Evolutionary conservation across 257 asterid genomes (phyloP), one percentile per base, ranked within the genome.

Genomic region (Capsicum pubescens): DNA sequence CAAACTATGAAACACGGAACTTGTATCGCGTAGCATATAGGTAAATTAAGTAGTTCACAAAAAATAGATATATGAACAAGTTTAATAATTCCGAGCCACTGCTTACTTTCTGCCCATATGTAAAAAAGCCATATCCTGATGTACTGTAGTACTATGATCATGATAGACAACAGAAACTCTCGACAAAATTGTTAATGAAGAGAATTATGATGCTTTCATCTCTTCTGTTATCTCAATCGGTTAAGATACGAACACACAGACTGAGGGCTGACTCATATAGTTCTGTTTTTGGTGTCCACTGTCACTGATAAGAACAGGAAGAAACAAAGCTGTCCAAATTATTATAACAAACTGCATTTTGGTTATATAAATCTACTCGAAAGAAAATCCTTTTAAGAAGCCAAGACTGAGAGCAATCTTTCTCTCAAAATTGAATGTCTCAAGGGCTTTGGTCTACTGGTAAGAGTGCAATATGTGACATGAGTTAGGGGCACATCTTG

Each of bases 261-360:
- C 79, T 46, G 9, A 11, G 79, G 71, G 71, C 46, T 63, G 12
- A 44, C 57, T 9, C 36, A 46, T 70, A 9, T 68, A 48, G 59
- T 72, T 48, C n/a, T 72, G 12, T 72, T 72, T 48, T 72, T 19
- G 48, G 39, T 36, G 0, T 46, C 11, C 80, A 19, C n/a, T 0
- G 7, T 72, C 42, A 19, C 39, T 11, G 10, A 52, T 48, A 48
- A 72, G 79, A 9, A 69, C 17, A n/a, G 42, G 10, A 44, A 71
- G 57, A 71, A 71, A 17, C 58, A 44, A 71, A 71, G 8, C 32
- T 16, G 58, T 71, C 58, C 79, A 71, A 71, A 44, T 70, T 70
- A 71, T 48, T 70, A 1, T 44, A 26, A 26, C 32, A 26, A 26
- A 26, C 32, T 26, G 16, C 79, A 71, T 71, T 7, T 44, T 44